These are phyloP conservation scores for Paratinospora sagittata DNA, from an alignment of 164 flowering plant species.

Conservation along the genomic window DNA sequence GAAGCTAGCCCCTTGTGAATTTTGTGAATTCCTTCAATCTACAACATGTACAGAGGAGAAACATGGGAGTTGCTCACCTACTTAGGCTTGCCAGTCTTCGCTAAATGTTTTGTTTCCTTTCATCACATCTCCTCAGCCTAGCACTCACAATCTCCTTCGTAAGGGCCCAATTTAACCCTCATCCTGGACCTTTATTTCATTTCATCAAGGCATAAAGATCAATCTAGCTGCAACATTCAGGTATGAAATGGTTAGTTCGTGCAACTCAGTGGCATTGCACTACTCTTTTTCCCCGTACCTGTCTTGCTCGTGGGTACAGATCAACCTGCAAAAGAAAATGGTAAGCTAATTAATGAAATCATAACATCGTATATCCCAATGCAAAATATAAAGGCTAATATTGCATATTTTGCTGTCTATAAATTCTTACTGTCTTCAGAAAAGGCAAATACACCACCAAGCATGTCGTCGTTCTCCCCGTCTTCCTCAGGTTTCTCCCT, in stretches of 20 bases:
- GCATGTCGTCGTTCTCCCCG: slow-evolving; percentile 64
- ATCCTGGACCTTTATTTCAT: slow-evolving; percentile 8
- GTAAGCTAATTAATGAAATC: neutral
- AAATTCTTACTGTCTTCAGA: slow-evolving; percentile 58
- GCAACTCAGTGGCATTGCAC: neutral
- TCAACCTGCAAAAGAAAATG: slow-evolving; percentile 23
- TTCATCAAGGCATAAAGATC: neutral
- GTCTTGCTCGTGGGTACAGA: neutral
- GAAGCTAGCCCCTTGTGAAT: slow-evolving; percentile 12
- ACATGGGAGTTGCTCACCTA: slow-evolving; percentile 1
- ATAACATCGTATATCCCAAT: neutral
- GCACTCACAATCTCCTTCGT: neutral
- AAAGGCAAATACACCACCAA: slow-evolving; percentile 74
- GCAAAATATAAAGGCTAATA: neutral
- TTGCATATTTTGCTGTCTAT: neutral
- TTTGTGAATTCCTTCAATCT: slow-evolving; percentile 31
- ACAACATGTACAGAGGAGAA: slow-evolving; percentile 50
- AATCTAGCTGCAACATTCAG: neutral
- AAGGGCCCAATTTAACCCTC: neutral
- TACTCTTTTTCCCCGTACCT: neutral
- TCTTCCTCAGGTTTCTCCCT: slow-evolving; percentile 62
- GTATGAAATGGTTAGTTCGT: neutral
- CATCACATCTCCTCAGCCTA: neutral
- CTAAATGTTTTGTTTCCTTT: neutral
- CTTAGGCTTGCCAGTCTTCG: neutral